Percentiles rank a stretch among this genome's conserved stretches.
Conservation (phyloP, 2,329 filamentous ascomycete genomes). For the Meredithiella fracta region DNA sequence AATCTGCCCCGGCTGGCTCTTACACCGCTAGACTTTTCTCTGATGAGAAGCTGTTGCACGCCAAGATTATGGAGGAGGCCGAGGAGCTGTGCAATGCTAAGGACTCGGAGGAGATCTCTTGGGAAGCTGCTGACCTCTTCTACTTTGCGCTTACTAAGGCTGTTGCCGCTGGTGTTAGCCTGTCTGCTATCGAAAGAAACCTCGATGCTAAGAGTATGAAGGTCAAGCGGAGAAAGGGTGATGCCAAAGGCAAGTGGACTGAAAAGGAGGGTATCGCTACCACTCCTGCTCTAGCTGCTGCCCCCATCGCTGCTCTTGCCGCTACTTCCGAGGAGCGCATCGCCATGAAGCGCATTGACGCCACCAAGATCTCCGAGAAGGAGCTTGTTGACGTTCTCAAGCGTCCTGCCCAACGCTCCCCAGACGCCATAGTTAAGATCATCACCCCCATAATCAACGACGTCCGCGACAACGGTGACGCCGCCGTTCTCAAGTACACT, state of each 20-base stretch:
- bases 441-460: slow-evolving; percentile 84
- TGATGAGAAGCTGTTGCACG: slow-evolving; percentile 72
- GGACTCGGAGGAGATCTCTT: slow-evolving; percentile 68
- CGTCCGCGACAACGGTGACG: slow-evolving; percentile 68
- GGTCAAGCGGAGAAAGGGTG: slow-evolving; percentile 80
- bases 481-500: slow-evolving; percentile 77
- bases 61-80: slow-evolving; percentile 98
- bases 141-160: slow-evolving; percentile 94
- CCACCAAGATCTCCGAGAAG: slow-evolving; percentile 43
- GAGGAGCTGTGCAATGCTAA: slow-evolving; percentile 83
- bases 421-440: slow-evolving; percentile 83
- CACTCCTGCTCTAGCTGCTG: slow-evolving; percentile 18
- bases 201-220: slow-evolving; percentile 90
- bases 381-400: slow-evolving; percentile 62
- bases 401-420: slow-evolving; percentile 83
- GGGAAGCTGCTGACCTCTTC: slow-evolving; percentile 86
- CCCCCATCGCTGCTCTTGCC: slow-evolving; percentile 18
- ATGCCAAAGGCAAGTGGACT: slow-evolving; percentile 87
- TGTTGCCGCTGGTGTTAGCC: slow-evolving; percentile 62
- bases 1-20: slow-evolving; percentile 70
- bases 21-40: slow-evolving; percentile 90
- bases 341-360: slow-evolving; percentile 64
- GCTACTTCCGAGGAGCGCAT: slow-evolving; percentile 39
- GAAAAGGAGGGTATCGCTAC: slow-evolving; percentile 56
- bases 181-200: slow-evolving; percentile 82